Conservation (phyloP, 1,139 yeast genomes). For the Candida frijolesensis region DNA sequence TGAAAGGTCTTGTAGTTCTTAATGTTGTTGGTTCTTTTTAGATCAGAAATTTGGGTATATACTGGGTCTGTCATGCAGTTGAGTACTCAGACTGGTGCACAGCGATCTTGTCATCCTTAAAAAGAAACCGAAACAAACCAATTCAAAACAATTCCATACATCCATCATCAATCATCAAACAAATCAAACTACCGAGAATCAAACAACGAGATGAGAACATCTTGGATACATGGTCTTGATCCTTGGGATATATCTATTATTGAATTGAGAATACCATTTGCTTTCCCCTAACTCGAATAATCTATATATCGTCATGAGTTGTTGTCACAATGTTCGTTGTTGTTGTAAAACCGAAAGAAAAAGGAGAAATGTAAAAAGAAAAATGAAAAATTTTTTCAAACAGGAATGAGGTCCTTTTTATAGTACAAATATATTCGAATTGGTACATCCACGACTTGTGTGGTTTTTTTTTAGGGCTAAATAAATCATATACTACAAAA, state of each 20-base stretch:
- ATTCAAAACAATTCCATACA: not conserved
- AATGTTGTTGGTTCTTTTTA: not conserved
- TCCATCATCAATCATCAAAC: no score
- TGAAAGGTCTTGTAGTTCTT: no score
- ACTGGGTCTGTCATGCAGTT: conserved; percentile 45
- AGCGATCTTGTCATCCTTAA: conserved; percentile 43
- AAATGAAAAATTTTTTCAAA: not conserved
- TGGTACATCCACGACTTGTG: not conserved
- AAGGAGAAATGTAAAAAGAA: not conserved
- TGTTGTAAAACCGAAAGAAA: not conserved
- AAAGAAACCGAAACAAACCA: not conserved
- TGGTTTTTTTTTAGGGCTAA: not conserved
- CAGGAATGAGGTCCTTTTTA: no score
- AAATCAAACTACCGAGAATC: no score
- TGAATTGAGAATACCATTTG: not conserved
- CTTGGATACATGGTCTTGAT: not conserved
- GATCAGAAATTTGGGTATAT: conserved; percentile 49
- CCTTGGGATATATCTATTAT: not conserved
- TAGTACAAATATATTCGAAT: no score
- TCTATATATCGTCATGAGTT: not conserved
- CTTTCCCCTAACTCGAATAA: not conserved
- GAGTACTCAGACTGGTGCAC: conserved; percentile 54
- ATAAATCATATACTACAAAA: not conserved
- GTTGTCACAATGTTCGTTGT: not conserved
- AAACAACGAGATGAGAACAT: not conserved